Percentiles rank a stretch among this genome's conserved stretches.
phyloP scores from a whole-genome alignment of 2,329 filamentous ascomycete species.

The Ustilaginoidea virens region DNA sequence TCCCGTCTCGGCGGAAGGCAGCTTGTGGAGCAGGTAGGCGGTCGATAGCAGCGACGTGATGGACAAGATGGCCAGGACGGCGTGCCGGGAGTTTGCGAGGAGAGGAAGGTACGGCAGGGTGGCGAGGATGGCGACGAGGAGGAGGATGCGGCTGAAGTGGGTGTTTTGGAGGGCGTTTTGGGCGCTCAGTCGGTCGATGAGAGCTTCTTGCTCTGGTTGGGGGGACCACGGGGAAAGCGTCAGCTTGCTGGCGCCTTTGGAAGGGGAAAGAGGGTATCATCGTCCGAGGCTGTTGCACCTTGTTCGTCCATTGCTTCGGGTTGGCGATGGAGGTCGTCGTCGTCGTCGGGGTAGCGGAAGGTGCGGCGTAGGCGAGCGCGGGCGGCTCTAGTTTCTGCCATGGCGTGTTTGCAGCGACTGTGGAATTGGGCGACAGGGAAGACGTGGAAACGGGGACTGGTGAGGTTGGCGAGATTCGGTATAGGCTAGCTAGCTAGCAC shows the following conservation, averaged over 20 bases:
- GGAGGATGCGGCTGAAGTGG: conserved; percentile 41
- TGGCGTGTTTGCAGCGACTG: not conserved
- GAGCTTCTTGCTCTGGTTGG: conserved; percentile 43
- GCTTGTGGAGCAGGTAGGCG: conserved; percentile 41
- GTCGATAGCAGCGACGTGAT: conserved; percentile 49
- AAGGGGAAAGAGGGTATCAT: not conserved
- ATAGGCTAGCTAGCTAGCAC: too few relatives aligned
- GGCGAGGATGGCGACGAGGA: conserved; percentile 42
- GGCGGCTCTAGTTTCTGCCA: conserved; percentile 11
- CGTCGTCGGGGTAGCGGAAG: conserved; percentile 59
- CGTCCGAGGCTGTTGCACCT: too few relatives aligned
- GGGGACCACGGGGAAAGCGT: too few relatives aligned
- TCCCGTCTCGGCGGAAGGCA: conserved; percentile 40
- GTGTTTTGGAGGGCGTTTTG: conserved; percentile 43
- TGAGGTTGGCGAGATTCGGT: too few relatives aligned
- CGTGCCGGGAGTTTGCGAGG: conserved; percentile 16
- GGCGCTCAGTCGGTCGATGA: conserved; percentile 38
- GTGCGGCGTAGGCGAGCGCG: conserved; percentile 55
- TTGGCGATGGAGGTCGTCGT: conserved; percentile 29
- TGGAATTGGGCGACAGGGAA: too few relatives aligned
- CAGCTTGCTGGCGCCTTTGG: not conserved
- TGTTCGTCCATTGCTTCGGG: conserved; percentile 60
- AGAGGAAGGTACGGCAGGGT: conserved; percentile 34
- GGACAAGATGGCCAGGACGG: conserved; percentile 36
- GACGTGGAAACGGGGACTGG: too few relatives aligned